Percentiles rank a stretch among this genome's conserved stretches.
phyloP scores from a whole-genome alignment of 306 rosid genomes.

The Arachis stenosperma region DNA sequence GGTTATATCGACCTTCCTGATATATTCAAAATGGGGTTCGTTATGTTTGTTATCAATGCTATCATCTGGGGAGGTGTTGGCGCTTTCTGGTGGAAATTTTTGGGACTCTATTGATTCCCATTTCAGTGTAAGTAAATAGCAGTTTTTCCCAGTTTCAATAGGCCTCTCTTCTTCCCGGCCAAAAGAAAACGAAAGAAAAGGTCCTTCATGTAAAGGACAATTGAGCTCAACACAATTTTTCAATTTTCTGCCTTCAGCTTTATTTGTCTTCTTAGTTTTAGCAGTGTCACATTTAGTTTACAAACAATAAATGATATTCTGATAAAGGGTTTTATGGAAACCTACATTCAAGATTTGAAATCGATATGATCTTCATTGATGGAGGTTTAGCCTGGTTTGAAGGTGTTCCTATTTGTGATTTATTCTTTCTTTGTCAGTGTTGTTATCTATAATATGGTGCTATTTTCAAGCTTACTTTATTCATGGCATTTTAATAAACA shows the following conservation, averaged over 20 bases:
- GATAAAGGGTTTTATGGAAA: slow-evolving; percentile 30
- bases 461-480: background rate
- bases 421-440: background rate
- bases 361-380: background rate
- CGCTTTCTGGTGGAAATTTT: slow-evolving; percentile 89
- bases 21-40: slow-evolving; percentile 72
- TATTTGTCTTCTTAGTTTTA: slow-evolving; percentile 30
- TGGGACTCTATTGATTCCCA: slow-evolving; percentile 72
- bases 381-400: slow-evolving; percentile 7
- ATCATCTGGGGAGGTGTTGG: slow-evolving; percentile 81
- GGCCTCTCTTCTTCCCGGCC: slow-evolving; percentile 43
- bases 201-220: slow-evolving; percentile 41
- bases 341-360: slow-evolving; percentile 29
- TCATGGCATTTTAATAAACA: too few species aligned
- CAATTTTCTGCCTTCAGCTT: slow-evolving; percentile 39
- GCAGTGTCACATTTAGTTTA: slow-evolving; percentile 25
- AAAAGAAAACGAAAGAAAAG: slow-evolving; percentile 41
- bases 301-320: slow-evolving; percentile 22
- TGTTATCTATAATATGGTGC: background rate
- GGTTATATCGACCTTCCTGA: slow-evolving; percentile 89
- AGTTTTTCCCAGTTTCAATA: slow-evolving; percentile 31
- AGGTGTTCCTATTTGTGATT: background rate
- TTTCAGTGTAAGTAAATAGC: slow-evolving; percentile 49
- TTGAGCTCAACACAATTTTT: slow-evolving; percentile 44
- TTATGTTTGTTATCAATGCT: slow-evolving; percentile 76